Percentiles rank a stretch among this genome's conserved stretches.
phyloP scores from a whole-genome alignment of 306 rosid genomes.

The Rosa persica region DNA sequence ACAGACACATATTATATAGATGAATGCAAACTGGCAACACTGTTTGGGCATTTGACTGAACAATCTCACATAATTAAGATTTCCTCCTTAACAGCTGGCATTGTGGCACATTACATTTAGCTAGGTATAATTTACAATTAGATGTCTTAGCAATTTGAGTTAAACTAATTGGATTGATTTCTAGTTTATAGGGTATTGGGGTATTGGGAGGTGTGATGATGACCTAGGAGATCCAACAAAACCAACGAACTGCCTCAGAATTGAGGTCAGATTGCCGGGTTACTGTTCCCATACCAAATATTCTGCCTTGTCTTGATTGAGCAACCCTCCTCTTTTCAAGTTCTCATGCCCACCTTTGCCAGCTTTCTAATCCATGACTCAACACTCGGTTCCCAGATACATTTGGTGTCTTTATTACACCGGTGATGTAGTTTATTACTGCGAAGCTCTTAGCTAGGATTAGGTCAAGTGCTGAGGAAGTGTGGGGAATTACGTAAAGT shows the following conservation, averaged over 20 bases:
- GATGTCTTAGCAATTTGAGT: neutral
- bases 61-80: conserved; percentile 18
- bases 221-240: conserved; percentile 39
- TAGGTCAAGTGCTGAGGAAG: neutral
- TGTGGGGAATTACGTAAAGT: neutral
- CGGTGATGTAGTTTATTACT: neutral
- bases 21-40: conserved; percentile 15
- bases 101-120: conserved; percentile 12
- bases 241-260: conserved; percentile 47
- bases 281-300: conserved; percentile 58
- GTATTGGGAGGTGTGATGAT: conserved; percentile 27
- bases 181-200: neutral
- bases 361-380: conserved; percentile 42
- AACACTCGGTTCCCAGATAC: neutral
- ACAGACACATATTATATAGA: neutral
- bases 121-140: neutral
- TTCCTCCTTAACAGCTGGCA: conserved; percentile 43
- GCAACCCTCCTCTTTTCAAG: conserved; percentile 63
- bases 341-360: conserved; percentile 67
- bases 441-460: neutral
- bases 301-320: conserved; percentile 54
- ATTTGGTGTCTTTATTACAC: neutral
- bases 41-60: conserved; percentile 4
- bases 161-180: neutral
- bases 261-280: conserved; percentile 78